These are phyloP conservation scores for Piper betle DNA, from an alignment of 164 flowering plant genomes.

Conservation along the genomic window DNA sequence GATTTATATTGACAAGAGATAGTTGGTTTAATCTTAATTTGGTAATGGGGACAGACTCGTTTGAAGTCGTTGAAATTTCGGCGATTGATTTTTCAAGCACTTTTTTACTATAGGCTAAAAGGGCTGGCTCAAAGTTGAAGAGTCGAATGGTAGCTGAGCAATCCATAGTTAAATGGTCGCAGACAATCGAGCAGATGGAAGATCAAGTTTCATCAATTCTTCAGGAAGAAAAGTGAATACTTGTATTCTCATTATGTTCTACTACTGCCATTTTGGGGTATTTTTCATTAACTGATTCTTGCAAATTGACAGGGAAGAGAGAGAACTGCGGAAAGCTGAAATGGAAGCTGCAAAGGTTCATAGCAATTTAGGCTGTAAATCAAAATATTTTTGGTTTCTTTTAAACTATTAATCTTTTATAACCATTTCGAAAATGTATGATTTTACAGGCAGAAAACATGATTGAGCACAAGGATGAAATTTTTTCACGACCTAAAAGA, in stretches of 20 bases:
- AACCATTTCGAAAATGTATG: neutral
- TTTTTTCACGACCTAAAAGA: conserved; percentile 81
- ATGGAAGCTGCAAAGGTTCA: conserved; percentile 88
- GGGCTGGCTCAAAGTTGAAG: conserved; percentile 76
- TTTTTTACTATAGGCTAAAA: conserved; percentile 41
- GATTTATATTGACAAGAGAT: no score
- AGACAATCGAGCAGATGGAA: conserved; percentile 81
- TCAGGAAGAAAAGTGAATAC: conserved; percentile 68
- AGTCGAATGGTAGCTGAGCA: conserved; percentile 79
- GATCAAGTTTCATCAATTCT: conserved; percentile 63
- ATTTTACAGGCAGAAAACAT: conserved; percentile 82
- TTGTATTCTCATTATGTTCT: neutral
- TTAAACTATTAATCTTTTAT: no score
- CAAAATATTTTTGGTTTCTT: neutral
- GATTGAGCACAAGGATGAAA: conserved; percentile 77
- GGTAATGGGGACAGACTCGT: no score
- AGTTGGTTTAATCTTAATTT: no score
- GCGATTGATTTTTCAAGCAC: neutral
- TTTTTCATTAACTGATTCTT: neutral
- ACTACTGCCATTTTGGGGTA: neutral
- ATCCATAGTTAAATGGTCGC: conserved; percentile 71
- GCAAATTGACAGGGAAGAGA: conserved; percentile 58
- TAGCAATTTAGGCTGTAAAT: neutral
- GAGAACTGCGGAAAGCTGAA: conserved; percentile 83
- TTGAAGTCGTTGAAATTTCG: neutral